Conservation (phyloP, 805 yeast species). For the Sugiyamaella valdiviana region DNA sequence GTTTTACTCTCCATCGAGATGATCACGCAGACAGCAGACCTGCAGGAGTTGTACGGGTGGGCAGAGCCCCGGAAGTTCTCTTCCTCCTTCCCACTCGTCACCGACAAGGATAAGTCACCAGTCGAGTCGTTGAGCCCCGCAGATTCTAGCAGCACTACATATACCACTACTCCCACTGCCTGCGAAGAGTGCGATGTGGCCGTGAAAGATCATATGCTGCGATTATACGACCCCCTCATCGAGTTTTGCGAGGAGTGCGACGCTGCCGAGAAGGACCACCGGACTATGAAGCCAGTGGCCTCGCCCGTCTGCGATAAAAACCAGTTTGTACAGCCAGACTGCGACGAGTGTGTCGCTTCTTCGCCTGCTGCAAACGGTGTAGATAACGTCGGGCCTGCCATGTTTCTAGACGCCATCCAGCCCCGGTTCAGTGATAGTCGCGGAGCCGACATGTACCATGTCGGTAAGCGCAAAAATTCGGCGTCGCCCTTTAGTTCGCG, state of each 20-base stretch:
- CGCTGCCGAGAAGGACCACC: slow-evolving; percentile 10
- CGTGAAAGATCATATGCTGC: slow-evolving; percentile 7
- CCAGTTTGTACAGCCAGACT: not conserved
- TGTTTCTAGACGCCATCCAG: not conserved
- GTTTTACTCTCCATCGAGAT: not conserved
- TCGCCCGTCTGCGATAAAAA: not conserved
- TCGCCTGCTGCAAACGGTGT: not conserved
- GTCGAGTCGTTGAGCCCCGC: not conserved
- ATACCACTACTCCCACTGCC: not conserved
- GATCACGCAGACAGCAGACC: not conserved
- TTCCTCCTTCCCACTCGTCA: not conserved
- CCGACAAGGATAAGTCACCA: not conserved
- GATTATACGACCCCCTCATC: slow-evolving; percentile 8
- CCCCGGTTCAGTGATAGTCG: slow-evolving; percentile 7
- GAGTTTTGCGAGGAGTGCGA: slow-evolving; percentile 9
- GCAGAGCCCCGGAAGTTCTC: not conserved
- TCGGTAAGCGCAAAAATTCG: not conserved
- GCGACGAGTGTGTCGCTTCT: not conserved
- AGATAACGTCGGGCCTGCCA: not conserved
- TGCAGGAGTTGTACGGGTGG: not conserved
- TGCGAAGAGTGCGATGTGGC: slow-evolving; percentile 11
- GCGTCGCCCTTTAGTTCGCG: not conserved
- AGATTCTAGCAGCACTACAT: not conserved
- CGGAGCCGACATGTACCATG: not conserved
- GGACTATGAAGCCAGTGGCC: not conserved